Evolutionary conservation across 1,284 basidiomycete genomes (phyloP).

Genomic region (Pseudozyma sp.): DNA sequence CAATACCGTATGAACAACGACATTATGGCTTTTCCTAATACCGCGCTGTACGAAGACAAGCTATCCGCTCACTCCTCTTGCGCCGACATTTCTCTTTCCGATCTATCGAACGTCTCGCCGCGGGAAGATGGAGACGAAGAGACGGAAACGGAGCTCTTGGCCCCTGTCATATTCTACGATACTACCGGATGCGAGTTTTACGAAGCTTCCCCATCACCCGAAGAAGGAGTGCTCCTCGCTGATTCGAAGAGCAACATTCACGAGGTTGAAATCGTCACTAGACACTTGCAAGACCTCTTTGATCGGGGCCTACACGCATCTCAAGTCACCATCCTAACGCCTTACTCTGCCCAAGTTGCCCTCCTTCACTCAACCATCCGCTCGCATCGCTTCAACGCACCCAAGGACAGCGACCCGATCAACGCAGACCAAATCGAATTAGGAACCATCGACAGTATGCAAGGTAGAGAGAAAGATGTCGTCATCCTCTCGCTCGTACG

Average conservation of each 20-base stretch:
- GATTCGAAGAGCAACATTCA: slow-evolving; percentile 84
- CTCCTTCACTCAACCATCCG: slow-evolving; percentile 73
- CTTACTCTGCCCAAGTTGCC: slow-evolving; percentile 73
- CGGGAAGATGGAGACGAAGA: slow-evolving; percentile 73
- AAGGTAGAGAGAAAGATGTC: slow-evolving; percentile 66
- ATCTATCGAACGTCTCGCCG: slow-evolving; percentile 71
- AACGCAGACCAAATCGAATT: slow-evolving; percentile 51
- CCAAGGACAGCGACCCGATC: not conserved
- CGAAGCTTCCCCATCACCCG: slow-evolving; percentile 31
- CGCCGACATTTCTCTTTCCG: slow-evolving; percentile 77
- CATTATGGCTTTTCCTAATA: slow-evolving; percentile 89
- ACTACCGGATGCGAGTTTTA: slow-evolving; percentile 70
- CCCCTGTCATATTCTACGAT: slow-evolving; percentile 90
- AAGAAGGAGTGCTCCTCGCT: slow-evolving; percentile 18
- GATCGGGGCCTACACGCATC: slow-evolving; percentile 76
- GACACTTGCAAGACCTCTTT: slow-evolving; percentile 84
- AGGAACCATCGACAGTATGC: slow-evolving; percentile 66
- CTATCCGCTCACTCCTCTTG: slow-evolving; percentile 81
- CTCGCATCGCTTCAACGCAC: slow-evolving; percentile 11
- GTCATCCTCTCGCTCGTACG: slow-evolving; percentile 63
- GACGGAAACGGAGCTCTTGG: slow-evolving; percentile 75
- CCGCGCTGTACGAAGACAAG: slow-evolving; percentile 80
- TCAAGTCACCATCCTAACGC: slow-evolving; percentile 90
- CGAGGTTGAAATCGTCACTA: slow-evolving; percentile 84
- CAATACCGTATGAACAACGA: slow-evolving; percentile 81